Evolutionary conservation across 768 basidiomycete species (phyloP).

Genomic region (Lentinus brumalis): DNA sequence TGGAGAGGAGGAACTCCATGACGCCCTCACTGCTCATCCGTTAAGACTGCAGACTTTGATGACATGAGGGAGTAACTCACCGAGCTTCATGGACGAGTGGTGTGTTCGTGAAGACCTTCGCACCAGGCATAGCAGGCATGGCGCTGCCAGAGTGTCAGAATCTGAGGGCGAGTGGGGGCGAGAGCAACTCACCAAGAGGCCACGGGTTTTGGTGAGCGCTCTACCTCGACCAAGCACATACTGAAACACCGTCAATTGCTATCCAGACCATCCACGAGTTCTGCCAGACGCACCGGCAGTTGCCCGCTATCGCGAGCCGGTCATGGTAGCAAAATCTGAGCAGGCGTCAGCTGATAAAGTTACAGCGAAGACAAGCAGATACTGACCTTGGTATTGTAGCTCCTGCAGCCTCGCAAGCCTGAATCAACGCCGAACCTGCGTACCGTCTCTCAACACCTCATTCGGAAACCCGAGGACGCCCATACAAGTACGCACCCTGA

Average conservation of each 20-base stretch:
- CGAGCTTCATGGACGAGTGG: slow-evolving; percentile 88
- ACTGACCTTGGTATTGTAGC: slow-evolving; percentile 75
- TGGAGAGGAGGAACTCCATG: slow-evolving; percentile 97
- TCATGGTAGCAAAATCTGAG: slow-evolving; percentile 85
- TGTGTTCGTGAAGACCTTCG: slow-evolving; percentile 91
- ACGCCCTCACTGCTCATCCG: slow-evolving; percentile 76
- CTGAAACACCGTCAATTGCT: slow-evolving; percentile 39
- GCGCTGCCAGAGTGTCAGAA: slow-evolving; percentile 51
- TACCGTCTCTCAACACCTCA: slow-evolving; percentile 8
- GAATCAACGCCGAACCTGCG: slow-evolving; percentile 90
- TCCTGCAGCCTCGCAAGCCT: slow-evolving; percentile 92
- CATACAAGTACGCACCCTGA: slow-evolving; percentile 65
- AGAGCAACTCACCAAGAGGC: slow-evolving; percentile 76
- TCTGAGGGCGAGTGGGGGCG: not conserved
- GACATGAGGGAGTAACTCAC: slow-evolving; percentile 35
- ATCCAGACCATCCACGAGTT: not conserved
- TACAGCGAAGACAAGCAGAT: not conserved
- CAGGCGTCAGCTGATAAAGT: slow-evolving; percentile 4
- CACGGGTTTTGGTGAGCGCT: slow-evolving; percentile 91
- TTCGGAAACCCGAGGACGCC: not conserved
- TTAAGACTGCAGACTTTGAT: too few species aligned
- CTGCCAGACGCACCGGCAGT: slow-evolving; percentile 74
- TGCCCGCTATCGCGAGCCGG: slow-evolving; percentile 94
- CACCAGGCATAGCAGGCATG: slow-evolving; percentile 95
- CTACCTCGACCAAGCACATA: slow-evolving; percentile 99